A percentile compares a stretch with the other conserved stretches of the same genome.
Evolutionary conservation across 805 yeast genomes (phyloP).

Genomic region (Candida ascalaphidarum): DNA sequence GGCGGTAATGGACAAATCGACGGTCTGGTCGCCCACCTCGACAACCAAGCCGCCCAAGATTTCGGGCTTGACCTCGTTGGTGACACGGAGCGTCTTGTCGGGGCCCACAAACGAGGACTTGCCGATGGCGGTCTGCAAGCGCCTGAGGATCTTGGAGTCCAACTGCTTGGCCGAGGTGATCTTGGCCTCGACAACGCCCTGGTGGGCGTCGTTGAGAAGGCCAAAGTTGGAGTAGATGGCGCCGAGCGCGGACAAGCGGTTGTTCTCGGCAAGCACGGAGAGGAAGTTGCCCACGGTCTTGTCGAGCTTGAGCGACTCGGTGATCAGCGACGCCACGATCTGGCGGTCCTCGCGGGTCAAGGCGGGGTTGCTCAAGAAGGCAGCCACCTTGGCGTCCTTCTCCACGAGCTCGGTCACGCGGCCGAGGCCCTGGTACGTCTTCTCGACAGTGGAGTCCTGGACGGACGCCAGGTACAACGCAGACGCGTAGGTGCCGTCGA

Average conservation of each 20-base stretch:
- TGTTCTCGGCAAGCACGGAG: slow-evolving; percentile 84
- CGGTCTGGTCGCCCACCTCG: slow-evolving; percentile 95
- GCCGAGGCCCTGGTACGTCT: slow-evolving; percentile 58
- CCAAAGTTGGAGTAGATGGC: slow-evolving; percentile 64
- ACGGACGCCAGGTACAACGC: slow-evolving; percentile 91
- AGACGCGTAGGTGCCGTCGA: slow-evolving; percentile 95
- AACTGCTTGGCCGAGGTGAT: slow-evolving; percentile 83
- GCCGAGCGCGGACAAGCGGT: slow-evolving; percentile 70
- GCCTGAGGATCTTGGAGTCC: slow-evolving; percentile 70
- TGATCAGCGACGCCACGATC: slow-evolving; percentile 55
- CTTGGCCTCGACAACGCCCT: slow-evolving; percentile 88
- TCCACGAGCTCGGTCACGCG: slow-evolving; percentile 47
- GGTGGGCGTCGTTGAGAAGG: slow-evolving; percentile 76
- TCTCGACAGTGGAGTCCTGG: slow-evolving; percentile 67
- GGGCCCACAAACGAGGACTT: slow-evolving; percentile 75
- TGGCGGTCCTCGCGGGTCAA: slow-evolving; percentile 68
- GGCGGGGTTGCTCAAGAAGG: slow-evolving; percentile 74
- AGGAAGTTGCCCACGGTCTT: slow-evolving; percentile 72
- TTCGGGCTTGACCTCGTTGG: slow-evolving; percentile 79
- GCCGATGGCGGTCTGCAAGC: slow-evolving; percentile 70
- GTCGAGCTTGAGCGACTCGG: slow-evolving; percentile 45
- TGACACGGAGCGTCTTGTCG: slow-evolving; percentile 77
- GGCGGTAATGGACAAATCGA: slow-evolving; percentile 80
- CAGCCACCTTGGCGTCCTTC: slow-evolving; percentile 55
- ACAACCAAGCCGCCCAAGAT: slow-evolving; percentile 94